Base-by-base conservation (phyloP, 192 early-diverging fungal species). In the Backusella australiensis region DNA sequence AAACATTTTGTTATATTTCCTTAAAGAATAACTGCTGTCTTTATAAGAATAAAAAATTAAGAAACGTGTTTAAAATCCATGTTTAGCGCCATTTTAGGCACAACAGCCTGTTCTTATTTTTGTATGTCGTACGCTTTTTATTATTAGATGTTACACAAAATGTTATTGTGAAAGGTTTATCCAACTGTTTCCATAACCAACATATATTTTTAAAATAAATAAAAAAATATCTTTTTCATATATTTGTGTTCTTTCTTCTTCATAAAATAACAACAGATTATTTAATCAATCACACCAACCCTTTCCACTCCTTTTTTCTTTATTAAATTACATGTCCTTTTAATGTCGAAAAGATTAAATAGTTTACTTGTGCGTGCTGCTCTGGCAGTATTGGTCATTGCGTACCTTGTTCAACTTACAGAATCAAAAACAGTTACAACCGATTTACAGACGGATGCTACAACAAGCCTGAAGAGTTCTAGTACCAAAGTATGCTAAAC, bases 21-120 rank as follows among this genome's bases (percentile, higher is more conserved):
- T 59, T 14, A 23, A 29, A 14, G 56, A 63, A 26, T 15, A 26
- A 29, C n/a, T 29, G 56, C 56, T 63, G 56, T 63, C 23, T 63
- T 63, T 63, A 63, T 63, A 63, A 11, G 56, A 63, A 63, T 63
- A 63, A 63, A 63, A 63, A 63, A 63, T 63, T 63, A 63, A 63
- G 56, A 63, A 63, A 63, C 56, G 56, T 63, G 56, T 63, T 63
- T 12, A 29, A 63, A 63, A 63, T 63, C 56, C 56, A 63, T 63
- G 56, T 63, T 63, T 63, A 63, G 56, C 23, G 2, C 56, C 56
- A 63, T 63, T 63, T 63, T 63, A 63, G 56, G 56, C 56, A 63
- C 56, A 63, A 63, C 56, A 63, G 56, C 56, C 56, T 63, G 56
- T 63, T 63, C 56, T 63, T 63, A 29, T 63, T 63, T 63, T 63